Conservation (phyloP, 805 yeast genomes). For the Sugiyamaella mastotermitis region DNA sequence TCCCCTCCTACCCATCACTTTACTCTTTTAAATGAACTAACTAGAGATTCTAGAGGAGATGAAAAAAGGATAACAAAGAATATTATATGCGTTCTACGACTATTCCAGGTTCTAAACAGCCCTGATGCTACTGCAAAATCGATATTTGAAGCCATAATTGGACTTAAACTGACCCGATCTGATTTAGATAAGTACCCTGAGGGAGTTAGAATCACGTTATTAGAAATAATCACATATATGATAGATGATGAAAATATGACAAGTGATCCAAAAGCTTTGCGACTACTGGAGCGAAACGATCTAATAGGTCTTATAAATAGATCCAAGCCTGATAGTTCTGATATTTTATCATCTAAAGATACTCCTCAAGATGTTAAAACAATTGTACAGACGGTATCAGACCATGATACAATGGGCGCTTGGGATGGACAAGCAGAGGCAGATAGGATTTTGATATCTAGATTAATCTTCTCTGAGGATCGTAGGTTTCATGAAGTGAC, state of each 20-base stretch:
- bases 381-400: slow-evolving; percentile 34
- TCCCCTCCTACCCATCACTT: slow-evolving; percentile 26
- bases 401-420: slow-evolving; percentile 45
- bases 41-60: slow-evolving; percentile 3
- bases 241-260: slow-evolving; percentile 2
- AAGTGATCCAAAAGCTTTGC: slow-evolving; percentile 36
- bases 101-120: slow-evolving; percentile 31
- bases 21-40: slow-evolving; percentile 12
- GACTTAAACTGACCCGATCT: slow-evolving; percentile 42
- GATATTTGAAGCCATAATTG: slow-evolving; percentile 57
- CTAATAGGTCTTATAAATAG: slow-evolving; percentile 31
- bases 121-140: slow-evolving; percentile 45
- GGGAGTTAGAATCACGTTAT: slow-evolving; percentile 64
- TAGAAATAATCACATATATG: slow-evolving; percentile 31
- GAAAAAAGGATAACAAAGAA: slow-evolving; percentile 13
- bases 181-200: slow-evolving; percentile 64
- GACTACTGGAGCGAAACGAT: slow-evolving; percentile 65
- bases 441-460: slow-evolving; percentile 61
- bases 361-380: slow-evolving; percentile 34
- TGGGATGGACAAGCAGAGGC: slow-evolving; percentile 71
- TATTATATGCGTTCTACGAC: slow-evolving; percentile 7
- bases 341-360: not conserved
- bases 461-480: slow-evolving; percentile 68
- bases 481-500: slow-evolving; percentile 75
- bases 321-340: not conserved